These are phyloP conservation scores for Sphaerostilbella broomeana DNA, from an alignment of 2,329 filamentous ascomycete species.

Conservation along the genomic window DNA sequence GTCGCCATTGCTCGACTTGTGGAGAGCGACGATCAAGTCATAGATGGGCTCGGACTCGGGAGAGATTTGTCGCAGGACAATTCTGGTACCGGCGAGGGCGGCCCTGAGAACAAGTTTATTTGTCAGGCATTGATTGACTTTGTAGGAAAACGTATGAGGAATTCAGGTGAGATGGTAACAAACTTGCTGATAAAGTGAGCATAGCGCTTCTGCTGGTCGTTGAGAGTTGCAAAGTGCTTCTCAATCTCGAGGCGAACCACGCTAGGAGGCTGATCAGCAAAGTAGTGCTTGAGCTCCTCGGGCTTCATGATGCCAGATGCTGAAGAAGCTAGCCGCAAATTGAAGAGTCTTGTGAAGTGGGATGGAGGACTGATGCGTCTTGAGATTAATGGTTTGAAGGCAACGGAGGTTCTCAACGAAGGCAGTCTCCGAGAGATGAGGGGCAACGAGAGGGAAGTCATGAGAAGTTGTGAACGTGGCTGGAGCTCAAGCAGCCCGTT, in stretches of 20 bases:
- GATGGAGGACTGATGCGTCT: conserved; percentile 14
- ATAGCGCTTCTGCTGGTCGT: conserved; percentile 76
- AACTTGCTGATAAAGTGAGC: conserved; percentile 83
- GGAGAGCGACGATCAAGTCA: conserved; percentile 69
- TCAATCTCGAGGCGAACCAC: conserved; percentile 85
- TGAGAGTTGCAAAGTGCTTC: conserved; percentile 79
- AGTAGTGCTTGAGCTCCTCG: conserved; percentile 64
- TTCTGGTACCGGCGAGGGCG: conserved; percentile 67
- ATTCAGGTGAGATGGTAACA: conserved; percentile 20
- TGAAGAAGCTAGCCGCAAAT: conserved; percentile 19
- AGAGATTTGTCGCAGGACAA: conserved; percentile 74
- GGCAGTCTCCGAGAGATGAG: conserved; percentile 31
- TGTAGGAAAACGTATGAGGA: not conserved
- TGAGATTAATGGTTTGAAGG: conserved; percentile 19
- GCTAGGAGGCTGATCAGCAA: conserved; percentile 84
- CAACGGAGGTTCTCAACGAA: conserved; percentile 23
- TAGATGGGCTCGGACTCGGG: conserved; percentile 76
- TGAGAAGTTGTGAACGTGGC: conserved; percentile 17
- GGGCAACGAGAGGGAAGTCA: conserved; percentile 30
- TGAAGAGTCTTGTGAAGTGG: conserved; percentile 16
- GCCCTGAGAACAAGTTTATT: conserved; percentile 44
- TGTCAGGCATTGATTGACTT: conserved; percentile 4
- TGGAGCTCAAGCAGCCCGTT: conserved; percentile 12
- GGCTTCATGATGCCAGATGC: conserved; percentile 46
- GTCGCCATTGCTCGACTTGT: conserved; percentile 60